Percentiles rank a stretch among this genome's conserved stretches.
Evolutionary conservation across 345 rosid genomes (phyloP).

Genomic region (Murraya paniculata): DNA sequence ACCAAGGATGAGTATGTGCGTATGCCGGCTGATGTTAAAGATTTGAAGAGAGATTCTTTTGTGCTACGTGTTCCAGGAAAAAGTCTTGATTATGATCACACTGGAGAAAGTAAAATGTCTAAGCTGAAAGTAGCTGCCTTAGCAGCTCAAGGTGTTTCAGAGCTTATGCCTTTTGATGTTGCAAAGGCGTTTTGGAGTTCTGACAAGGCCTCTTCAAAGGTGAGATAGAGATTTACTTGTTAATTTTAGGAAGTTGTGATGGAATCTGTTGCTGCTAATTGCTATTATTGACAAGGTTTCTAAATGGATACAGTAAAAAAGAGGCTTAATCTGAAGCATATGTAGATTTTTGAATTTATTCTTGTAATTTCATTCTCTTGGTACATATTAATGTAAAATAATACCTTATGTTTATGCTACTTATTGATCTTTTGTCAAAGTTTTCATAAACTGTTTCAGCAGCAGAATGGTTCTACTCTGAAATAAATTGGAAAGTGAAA

Average conservation of each 20-base stretch:
- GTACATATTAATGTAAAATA: neutral
- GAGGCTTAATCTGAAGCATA: neutral
- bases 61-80: constrained; percentile 59
- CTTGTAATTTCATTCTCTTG: neutral
- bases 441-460: neutral
- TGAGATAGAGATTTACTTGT: constrained; percentile 24
- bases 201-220: constrained; percentile 82
- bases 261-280: neutral
- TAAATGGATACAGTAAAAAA: neutral
- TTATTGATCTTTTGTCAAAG: constrained; percentile 3
- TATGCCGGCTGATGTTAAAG: constrained; percentile 64
- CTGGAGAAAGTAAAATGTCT: constrained; percentile 42
- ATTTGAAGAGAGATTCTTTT: constrained; percentile 74
- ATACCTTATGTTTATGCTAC: neutral
- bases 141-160: constrained; percentile 81
- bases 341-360: neutral
- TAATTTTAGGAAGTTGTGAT: constrained; percentile 11
- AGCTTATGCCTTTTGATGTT: constrained; percentile 90
- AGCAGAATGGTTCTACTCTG: neutral
- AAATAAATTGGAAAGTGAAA: neutral
- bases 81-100: constrained; percentile 38
- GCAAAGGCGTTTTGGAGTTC: constrained; percentile 80
- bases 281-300: neutral
- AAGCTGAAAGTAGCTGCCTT: constrained; percentile 68
- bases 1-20: constrained; percentile 71